Evolutionary conservation across 192 early-diverging fungal genomes (phyloP).

Genomic region (Piromyces sp.): DNA sequence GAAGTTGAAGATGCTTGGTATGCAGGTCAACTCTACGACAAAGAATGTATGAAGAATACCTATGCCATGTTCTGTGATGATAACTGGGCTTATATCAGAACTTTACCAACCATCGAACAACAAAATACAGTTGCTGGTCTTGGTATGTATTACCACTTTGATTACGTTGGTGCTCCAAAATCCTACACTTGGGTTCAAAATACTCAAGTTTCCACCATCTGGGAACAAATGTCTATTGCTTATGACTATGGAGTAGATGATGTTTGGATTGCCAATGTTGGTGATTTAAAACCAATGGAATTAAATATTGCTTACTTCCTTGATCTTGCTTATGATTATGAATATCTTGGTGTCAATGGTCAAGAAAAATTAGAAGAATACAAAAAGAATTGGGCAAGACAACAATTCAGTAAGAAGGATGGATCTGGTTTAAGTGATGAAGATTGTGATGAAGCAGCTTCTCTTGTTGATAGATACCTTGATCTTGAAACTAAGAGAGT

Average conservation of each 20-base stretch:
- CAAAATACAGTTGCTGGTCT: background rate
- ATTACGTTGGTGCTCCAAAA: slow-evolving; percentile 4
- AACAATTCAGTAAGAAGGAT: slow-evolving; percentile 1
- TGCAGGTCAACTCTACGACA: slow-evolving; percentile 2
- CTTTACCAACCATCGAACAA: slow-evolving; percentile 4
- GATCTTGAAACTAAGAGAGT: background rate
- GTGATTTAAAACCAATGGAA: slow-evolving; percentile 9
- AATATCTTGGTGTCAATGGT: background rate
- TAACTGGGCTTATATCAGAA: slow-evolving; percentile 5
- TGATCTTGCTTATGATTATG: slow-evolving; percentile 7
- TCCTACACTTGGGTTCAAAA: slow-evolving; percentile 4
- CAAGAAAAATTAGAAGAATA: background rate
- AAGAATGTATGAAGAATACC: slow-evolving; percentile 1
- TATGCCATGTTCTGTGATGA: slow-evolving; percentile 2
- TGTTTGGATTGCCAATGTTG: slow-evolving; percentile 8
- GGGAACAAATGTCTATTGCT: slow-evolving; percentile 6
- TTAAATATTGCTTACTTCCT: slow-evolving; percentile 3
- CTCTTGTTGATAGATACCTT: background rate
- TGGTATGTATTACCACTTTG: slow-evolving; percentile 9
- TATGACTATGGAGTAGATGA: background rate
- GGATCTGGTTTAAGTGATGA: background rate
- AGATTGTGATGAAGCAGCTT: background rate
- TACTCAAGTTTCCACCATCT: slow-evolving; percentile 3
- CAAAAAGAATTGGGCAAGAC: background rate
- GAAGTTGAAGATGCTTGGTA: slow-evolving; percentile 5